These are phyloP conservation scores for Fusarium sp. DNA, from an alignment of 2,329 filamentous ascomycete species.

Conservation along the genomic window DNA sequence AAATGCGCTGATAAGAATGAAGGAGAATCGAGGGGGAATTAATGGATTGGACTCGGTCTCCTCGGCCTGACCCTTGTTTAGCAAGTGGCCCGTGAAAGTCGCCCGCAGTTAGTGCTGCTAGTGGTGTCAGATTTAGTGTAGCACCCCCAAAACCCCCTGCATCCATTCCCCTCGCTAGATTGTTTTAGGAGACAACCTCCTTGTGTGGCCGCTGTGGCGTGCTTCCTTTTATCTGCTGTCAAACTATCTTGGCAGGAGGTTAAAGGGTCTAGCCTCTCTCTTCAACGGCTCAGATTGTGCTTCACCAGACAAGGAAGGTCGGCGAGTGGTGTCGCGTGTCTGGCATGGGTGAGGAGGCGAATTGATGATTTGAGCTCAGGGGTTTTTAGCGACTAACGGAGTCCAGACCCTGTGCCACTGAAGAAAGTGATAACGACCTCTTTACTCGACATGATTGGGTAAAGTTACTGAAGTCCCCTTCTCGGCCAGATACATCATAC, in stretches of 20 bases:
- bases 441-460: constrained; percentile 7
- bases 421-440: not conserved
- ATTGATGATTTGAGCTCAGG: not conserved
- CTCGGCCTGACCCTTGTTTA: constrained; percentile 12
- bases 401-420: constrained; percentile 13
- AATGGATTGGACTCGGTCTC: not conserved
- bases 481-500: not conserved
- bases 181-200: not conserved
- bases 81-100: not conserved
- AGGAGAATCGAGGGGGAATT: not conserved
- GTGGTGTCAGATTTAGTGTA: not conserved
- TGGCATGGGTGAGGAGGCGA: not conserved
- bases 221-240: not conserved
- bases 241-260: constrained; percentile 4
- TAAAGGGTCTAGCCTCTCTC: not conserved
- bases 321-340: constrained; percentile 10
- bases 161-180: not conserved
- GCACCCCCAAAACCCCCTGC: not conserved
- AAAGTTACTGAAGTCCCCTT: not conserved
- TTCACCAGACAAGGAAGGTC: constrained; percentile 19
- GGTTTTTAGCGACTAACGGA: not conserved
- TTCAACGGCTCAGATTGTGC: not conserved
- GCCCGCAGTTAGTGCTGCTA: not conserved
- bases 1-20: constrained; percentile 7
- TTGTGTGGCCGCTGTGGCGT: constrained; percentile 5